Conservation (phyloP, 2,329 filamentous ascomycete genomes). For the Sporothrix curviconia region DNA sequence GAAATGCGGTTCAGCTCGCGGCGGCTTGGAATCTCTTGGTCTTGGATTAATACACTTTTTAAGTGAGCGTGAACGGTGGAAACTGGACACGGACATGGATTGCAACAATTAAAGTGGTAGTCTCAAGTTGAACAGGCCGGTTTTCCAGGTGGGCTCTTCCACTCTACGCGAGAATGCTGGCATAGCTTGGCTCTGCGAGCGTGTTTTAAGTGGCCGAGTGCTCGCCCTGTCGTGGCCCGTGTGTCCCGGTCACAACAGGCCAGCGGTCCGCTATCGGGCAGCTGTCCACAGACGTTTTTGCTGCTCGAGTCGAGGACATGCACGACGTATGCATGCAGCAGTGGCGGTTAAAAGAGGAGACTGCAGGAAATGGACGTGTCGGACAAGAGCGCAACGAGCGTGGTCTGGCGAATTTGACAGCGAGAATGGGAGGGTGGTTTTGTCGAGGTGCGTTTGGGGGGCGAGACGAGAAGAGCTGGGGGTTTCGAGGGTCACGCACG, state of each 20-base stretch:
- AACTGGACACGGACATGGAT: too few relatives aligned
- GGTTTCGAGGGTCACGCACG: not conserved
- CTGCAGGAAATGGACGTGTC: not conserved
- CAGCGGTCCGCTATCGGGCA: not conserved
- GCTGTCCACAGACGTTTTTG: not conserved
- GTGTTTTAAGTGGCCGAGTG: not conserved
- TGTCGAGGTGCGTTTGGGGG: not conserved
- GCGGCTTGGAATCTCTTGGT: too few relatives aligned
- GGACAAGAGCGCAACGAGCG: not conserved
- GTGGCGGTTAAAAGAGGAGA: too few relatives aligned
- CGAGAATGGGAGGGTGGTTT: not conserved
- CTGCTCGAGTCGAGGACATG: not conserved
- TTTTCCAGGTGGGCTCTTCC: not conserved
- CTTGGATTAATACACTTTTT: too few relatives aligned
- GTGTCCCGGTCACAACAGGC: not conserved
- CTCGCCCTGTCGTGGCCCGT: slow-evolving; percentile 1
- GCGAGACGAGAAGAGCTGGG: not conserved
- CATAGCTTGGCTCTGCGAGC: not conserved
- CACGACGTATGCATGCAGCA: too few relatives aligned
- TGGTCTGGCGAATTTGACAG: not conserved
- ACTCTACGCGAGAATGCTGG: slow-evolving; percentile 3
- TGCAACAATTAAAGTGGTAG: too few relatives aligned
- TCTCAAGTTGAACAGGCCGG: too few relatives aligned
- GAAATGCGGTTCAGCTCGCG: too few relatives aligned
- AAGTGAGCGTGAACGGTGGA: too few relatives aligned